These are phyloP conservation scores for Sclerotinia trifoliorum DNA, from an alignment of 2,329 filamentous ascomycete genomes.

Conservation along the genomic window DNA sequence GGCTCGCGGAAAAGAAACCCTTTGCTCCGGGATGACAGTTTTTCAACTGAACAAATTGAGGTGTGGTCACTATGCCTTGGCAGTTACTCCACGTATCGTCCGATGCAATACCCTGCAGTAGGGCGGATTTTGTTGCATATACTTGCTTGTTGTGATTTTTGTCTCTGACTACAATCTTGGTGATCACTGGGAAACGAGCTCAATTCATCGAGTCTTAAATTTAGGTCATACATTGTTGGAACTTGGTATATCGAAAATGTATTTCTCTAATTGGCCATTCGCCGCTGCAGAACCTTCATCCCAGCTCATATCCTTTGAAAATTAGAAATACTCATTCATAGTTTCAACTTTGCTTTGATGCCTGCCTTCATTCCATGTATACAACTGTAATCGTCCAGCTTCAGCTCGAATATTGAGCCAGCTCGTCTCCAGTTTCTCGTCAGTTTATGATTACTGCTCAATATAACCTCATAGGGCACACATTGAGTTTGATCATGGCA, in stretches of 20 bases:
- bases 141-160: neutral
- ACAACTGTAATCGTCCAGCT: neutral
- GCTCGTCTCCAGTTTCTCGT: neutral
- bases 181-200: neutral
- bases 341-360: neutral
- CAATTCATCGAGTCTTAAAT: neutral
- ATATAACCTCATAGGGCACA: neutral
- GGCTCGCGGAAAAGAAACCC: neutral
- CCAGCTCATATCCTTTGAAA: neutral
- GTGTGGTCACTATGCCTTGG: neutral
- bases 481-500: neutral
- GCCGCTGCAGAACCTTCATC: neutral
- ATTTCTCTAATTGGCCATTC: neutral
- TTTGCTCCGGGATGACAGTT: neutral
- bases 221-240: neutral
- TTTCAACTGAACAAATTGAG: neutral
- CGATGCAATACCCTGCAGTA: neutral
- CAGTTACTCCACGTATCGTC: neutral
- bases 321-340: neutral
- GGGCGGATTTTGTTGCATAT: neutral
- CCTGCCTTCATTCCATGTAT: neutral
- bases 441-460: neutral
- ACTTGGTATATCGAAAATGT: neutral
- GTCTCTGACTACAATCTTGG: neutral
- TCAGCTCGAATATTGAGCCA: neutral